Base-by-base conservation (phyloP, 2,329 filamentous ascomycete genomes). In the Sclerotinia nivalis region DNA sequence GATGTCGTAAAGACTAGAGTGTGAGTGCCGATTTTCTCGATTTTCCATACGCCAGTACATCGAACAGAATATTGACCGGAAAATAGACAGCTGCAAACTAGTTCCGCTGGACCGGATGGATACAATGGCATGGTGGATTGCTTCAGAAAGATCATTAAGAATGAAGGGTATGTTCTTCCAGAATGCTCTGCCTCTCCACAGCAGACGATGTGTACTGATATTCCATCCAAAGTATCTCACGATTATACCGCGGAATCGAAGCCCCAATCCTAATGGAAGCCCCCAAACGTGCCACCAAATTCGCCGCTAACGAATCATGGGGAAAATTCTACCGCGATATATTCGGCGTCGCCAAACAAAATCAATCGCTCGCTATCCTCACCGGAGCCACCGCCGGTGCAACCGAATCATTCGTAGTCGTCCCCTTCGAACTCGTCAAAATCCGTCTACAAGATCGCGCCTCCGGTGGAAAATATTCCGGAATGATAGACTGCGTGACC, bases 61-160 rank as follows among this genome's bases (percentile, higher is more conserved):
- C 34, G 34, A 20, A 25, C 18, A 55, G 22, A 58, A 34, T 31
- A 56, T 71, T 75, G 68, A 77, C 61, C 68, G 68, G 59, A 45
- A 25, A 62, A 72, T 77, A 97, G 92, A 80, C 94, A 97, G 83
- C 86, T 97, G 70, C 94, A 97, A 84, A 91, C 91, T 69, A 90
- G 90, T 77, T 86, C 91, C 68, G 91, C 90, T 77, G 93, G 93
- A 71, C 90, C 90, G 74, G 96, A 98, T 77, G 85, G 87, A 76
- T 98, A 99, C 87, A 97, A 88, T 84, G 93, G 96, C 86, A 99
- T 98, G 93, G 79, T 97, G 71, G 96, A 99, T 83, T 98, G 95
- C 86, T 97, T 99, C 86, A 87, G 88, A 79, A 99, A 99, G 88
- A 99, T 99, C 78, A 88, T 99, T 81, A 91, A 88, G 82, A 91